Evolutionary conservation across 805 yeast genomes (phyloP), one percentile per base, ranked within the genome.

Genomic region (Yamadazyma philogaea): DNA sequence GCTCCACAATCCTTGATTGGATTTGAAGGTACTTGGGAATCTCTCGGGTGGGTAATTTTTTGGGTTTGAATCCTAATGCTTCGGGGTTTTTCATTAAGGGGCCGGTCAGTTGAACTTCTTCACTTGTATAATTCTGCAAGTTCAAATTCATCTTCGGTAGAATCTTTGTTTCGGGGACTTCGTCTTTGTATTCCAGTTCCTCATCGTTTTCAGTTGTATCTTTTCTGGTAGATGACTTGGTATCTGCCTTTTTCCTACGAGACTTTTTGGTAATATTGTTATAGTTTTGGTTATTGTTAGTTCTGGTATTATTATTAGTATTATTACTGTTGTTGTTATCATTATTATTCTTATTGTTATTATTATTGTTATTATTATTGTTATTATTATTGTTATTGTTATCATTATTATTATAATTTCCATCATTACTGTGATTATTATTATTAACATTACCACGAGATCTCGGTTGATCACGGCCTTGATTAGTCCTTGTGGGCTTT

Each of bases 1-100:
- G 63, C 17, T 47, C 53, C 18, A 70, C 50, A 16, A 64, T 52
- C 35, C 73, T 50, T 2, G 71, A 61, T 43, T 70, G 75, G 6
- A 49, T 50, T 27, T 62, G 47, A 37, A 70, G 51, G 47, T 61
- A 70, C 40, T 62, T 60, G 4, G 75, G 74, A 1, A 57, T 46
- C 6, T 65, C 64, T 28, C 74, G 45, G 7, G 60, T 51, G 0
- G 39, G 35, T 1, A 43, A 36, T 0, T 33, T 14, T 30, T 49
- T 39, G 40, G 45, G 45, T 42, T 43, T 39, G 64, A 68, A 44
- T 14, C 74, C 74, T 5, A 60, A 49, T 4, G 42, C 21, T 17
- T 53, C 56, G 1, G 74, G 66, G 34, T 64, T 49, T 2, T 52
- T 44, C 17, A 63, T 56, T 7, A 70, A 36, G 3, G 56, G 55